Percentiles rank a stretch among this genome's conserved stretches.
These are phyloP conservation scores for Exophiala xenobiotica DNA, from an alignment of 2,329 filamentous ascomycete species.

Conservation along the genomic window DNA sequence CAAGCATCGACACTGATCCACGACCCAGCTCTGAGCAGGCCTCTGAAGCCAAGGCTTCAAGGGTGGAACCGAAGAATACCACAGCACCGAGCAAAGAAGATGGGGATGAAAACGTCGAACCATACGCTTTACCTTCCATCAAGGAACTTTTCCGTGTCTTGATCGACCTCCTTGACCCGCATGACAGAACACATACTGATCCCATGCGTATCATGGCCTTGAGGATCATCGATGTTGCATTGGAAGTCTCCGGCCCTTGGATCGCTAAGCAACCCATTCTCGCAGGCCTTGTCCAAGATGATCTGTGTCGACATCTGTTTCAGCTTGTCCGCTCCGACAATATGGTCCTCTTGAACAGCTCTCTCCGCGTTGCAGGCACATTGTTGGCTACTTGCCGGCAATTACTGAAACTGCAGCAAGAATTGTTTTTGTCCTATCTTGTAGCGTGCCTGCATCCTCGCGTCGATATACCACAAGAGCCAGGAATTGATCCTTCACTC, in stretches of 20 bases:
- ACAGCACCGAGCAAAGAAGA: constrained; percentile 37
- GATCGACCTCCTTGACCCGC: constrained; percentile 88
- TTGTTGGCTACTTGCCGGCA: constrained; percentile 84
- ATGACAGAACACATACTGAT: constrained; percentile 89
- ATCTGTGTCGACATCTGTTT: constrained; percentile 89
- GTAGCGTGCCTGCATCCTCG: constrained; percentile 90
- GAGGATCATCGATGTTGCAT: constrained; percentile 92
- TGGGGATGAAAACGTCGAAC: constrained; percentile 60
- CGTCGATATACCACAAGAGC: constrained; percentile 89
- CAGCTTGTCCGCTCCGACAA: constrained; percentile 96
- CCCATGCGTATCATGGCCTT: constrained; percentile 96
- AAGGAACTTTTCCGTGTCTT: constrained; percentile 90
- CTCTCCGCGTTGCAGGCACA: constrained; percentile 86
- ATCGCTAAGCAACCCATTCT: constrained; percentile 90
- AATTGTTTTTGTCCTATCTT: constrained; percentile 90
- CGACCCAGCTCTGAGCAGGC: constrained; percentile 12
- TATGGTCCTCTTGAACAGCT: constrained; percentile 90
- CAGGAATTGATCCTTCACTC: constrained; percentile 83
- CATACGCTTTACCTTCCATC: constrained; percentile 92
- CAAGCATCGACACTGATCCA: constrained; percentile 23
- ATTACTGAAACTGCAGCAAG: constrained; percentile 92
- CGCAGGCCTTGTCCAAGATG: constrained; percentile 84
- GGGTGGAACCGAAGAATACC: constrained; percentile 36
- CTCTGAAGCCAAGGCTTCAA: constrained; percentile 35
- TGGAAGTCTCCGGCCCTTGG: constrained; percentile 92